phyloP scores from a whole-genome alignment of 1,284 basidiomycete species.

The Pseudozyma pruni region DNA sequence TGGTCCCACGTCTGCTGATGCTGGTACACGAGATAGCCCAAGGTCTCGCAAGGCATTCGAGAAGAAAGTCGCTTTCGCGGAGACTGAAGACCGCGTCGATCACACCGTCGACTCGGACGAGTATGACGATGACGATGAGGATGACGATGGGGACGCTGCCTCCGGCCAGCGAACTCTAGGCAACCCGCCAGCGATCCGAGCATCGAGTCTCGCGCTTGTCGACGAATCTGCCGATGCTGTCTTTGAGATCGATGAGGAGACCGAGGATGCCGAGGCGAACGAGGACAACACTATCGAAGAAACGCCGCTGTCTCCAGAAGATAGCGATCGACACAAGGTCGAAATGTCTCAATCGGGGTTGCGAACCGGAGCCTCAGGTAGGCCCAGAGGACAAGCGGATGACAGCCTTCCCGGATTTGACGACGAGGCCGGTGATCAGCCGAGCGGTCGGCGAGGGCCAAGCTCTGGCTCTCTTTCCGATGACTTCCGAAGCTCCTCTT shows the following conservation, averaged over 20 bases:
- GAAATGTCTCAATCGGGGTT: constrained; percentile 39
- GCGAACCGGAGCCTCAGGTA: constrained; percentile 34
- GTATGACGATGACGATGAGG: constrained; percentile 42
- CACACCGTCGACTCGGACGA: constrained; percentile 22
- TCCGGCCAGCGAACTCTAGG: constrained; percentile 1
- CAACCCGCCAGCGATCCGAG: not conserved
- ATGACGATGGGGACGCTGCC: constrained; percentile 11
- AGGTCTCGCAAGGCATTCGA: constrained; percentile 31
- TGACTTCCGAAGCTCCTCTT: constrained; percentile 37
- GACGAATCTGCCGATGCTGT: constrained; percentile 51
- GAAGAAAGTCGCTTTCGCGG: constrained; percentile 63
- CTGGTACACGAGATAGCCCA: constrained; percentile 10
- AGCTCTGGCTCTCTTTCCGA: constrained; percentile 33
- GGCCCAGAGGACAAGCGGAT: constrained; percentile 34
- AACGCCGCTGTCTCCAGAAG: constrained; percentile 15
- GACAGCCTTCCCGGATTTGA: constrained; percentile 32
- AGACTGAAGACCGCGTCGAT: constrained; percentile 52
- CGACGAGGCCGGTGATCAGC: constrained; percentile 8
- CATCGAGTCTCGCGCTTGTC: constrained; percentile 9
- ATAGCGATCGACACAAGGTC: constrained; percentile 24
- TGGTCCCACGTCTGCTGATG: not conserved
- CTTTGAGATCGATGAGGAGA: constrained; percentile 60
- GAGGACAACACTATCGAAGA: constrained; percentile 17
- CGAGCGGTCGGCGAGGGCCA: constrained; percentile 3
- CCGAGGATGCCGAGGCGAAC: constrained; percentile 24